Percentiles rank a stretch among this genome's conserved stretches.
These are phyloP conservation scores for Saprolegnia diclina DNA, from an alignment of 352 stramenopile species.

Conservation along the genomic window DNA sequence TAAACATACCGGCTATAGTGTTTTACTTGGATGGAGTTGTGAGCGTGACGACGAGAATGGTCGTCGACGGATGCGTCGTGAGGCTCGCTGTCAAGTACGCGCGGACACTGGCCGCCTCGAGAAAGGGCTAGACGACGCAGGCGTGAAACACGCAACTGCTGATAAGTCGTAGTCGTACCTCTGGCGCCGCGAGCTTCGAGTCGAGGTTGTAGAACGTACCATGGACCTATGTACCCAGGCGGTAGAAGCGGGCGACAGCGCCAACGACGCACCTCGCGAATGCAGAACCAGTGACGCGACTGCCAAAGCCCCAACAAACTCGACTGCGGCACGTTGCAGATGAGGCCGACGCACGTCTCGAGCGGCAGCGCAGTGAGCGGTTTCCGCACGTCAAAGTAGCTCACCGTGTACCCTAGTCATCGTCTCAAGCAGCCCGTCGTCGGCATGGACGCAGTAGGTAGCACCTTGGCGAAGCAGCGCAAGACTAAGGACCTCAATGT, in stretches of 20 bases:
- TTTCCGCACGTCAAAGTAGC: conserved; percentile 67
- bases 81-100: neutral
- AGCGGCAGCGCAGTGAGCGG: conserved; percentile 43
- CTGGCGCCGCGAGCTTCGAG: conserved; percentile 53
- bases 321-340: conserved; percentile 62
- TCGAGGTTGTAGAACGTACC: conserved; percentile 70
- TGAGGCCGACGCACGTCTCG: conserved; percentile 41
- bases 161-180: conserved; percentile 42
- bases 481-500: conserved; percentile 67
- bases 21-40: neutral
- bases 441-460: neutral
- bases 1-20: neutral
- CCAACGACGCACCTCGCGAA: conserved; percentile 48
- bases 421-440: neutral
- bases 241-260: too few relatives aligned
- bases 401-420: conserved; percentile 46
- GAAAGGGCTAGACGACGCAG: neutral
- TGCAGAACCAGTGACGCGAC: conserved; percentile 73
- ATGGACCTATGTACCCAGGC: too few relatives aligned
- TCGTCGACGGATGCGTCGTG: neutral
- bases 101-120: neutral
- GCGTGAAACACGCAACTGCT: neutral
- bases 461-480: conserved; percentile 55
- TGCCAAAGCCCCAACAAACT: conserved; percentile 47
- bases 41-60: neutral